A percentile compares a stretch with the other conserved stretches of the same genome.
Conservation (phyloP, 352 stramenopile genomes). For the Achlya hypogyna region DNA sequence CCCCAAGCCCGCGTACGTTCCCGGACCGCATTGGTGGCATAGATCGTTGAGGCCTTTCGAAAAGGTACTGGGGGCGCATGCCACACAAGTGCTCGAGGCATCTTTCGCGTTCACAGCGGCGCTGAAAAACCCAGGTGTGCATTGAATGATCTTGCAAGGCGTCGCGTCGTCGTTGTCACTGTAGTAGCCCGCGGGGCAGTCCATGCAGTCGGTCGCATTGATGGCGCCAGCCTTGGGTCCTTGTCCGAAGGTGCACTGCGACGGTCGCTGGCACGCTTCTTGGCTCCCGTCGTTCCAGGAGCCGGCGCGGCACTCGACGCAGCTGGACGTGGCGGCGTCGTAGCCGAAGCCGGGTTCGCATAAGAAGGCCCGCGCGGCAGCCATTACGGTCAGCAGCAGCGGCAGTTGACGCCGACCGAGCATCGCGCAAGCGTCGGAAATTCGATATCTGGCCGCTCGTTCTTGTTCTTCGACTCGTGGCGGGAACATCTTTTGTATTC, state of each 20-base stretch:
- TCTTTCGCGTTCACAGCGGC: constrained; percentile 22
- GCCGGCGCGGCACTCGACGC: constrained; percentile 8
- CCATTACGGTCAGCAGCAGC: background rate
- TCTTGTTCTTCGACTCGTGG: background rate
- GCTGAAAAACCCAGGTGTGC: constrained; percentile 29
- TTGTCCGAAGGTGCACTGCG: constrained; percentile 27
- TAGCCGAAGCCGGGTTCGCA: constrained; percentile 10
- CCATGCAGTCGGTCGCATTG: constrained; percentile 27
- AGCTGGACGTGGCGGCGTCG: background rate
- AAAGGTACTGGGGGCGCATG: constrained; percentile 30
- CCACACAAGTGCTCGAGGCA: constrained; percentile 24
- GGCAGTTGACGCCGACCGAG: background rate
- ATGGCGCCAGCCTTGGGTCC: constrained; percentile 26
- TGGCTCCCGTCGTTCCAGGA: constrained; percentile 6
- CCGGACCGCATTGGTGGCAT: background rate
- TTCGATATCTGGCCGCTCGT: background rate
- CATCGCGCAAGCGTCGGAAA: background rate
- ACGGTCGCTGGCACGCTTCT: constrained; percentile 20
- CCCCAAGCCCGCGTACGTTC: background rate
- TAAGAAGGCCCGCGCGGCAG: background rate
- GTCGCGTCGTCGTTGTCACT: constrained; percentile 23
- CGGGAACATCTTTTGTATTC: background rate
- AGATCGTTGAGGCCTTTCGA: constrained; percentile 13
- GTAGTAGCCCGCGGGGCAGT: constrained; percentile 30
- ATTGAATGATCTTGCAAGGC: constrained; percentile 26